These are phyloP conservation scores for Mucor plumbeus DNA, from an alignment of 371 early-diverging fungal genomes.

Conservation along the genomic window DNA sequence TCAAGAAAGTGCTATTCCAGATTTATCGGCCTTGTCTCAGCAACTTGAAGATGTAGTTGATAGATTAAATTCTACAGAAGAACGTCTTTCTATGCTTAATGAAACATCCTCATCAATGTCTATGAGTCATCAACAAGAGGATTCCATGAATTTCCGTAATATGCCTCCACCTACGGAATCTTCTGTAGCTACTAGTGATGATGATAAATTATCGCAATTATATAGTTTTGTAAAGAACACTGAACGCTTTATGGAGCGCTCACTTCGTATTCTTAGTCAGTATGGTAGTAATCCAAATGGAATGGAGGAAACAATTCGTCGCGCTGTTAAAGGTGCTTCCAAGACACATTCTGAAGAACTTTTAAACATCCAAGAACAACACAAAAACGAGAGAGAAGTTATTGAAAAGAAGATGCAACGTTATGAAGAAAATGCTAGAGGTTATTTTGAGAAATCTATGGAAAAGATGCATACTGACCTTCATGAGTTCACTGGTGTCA, in stretches of 20 bases:
- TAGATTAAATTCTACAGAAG: constrained; percentile 26
- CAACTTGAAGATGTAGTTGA: constrained; percentile 46
- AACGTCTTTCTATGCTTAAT: constrained; percentile 20
- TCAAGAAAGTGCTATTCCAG: constrained; percentile 43
- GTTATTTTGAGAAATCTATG: constrained; percentile 51
- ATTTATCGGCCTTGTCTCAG: constrained; percentile 35
- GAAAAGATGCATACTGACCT: constrained; percentile 47
- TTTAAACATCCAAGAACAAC: constrained; percentile 34
- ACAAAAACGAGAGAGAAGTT: constrained; percentile 26
- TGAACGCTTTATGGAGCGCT: constrained; percentile 47
- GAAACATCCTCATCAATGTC: constrained; percentile 1
- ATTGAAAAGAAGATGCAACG: constrained; percentile 48
- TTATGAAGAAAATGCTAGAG: constrained; percentile 52
- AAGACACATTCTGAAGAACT: constrained; percentile 40
- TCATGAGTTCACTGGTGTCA: constrained; percentile 50
- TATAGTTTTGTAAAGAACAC: constrained; percentile 39
- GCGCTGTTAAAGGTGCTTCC: constrained; percentile 49
- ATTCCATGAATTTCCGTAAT: neutral
- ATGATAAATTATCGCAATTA: constrained; percentile 32
- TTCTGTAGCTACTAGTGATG: constrained; percentile 12
- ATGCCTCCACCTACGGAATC: neutral
- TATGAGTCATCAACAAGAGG: neutral
- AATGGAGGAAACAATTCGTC: constrained; percentile 50
- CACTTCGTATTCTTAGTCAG: constrained; percentile 38
- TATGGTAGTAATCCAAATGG: constrained; percentile 39